phyloP scores from a whole-genome alignment of 2,329 filamentous ascomycete genomes.

The Triangularia setosa region DNA sequence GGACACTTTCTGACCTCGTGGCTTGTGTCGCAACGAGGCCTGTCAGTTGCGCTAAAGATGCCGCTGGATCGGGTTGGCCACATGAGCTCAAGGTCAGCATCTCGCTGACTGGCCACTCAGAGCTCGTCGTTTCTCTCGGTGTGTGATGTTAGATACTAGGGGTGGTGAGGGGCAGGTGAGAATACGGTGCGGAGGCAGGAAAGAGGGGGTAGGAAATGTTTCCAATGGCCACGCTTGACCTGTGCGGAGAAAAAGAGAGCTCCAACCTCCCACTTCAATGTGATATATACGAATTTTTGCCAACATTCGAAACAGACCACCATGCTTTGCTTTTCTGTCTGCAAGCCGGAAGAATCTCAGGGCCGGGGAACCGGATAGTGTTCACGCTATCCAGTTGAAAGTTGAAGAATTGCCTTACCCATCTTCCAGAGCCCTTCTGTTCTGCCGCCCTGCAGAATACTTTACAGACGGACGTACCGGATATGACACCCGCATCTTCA shows the following conservation, averaged over 20 bases:
- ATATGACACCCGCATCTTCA: conserved; percentile 23
- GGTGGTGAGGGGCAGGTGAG: conserved; percentile 8
- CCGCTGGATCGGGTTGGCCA: conserved; percentile 25
- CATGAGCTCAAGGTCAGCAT: conserved; percentile 30
- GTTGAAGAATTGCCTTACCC: background rate
- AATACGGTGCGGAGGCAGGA: conserved; percentile 2
- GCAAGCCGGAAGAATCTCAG: background rate
- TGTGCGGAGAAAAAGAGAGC: conserved; percentile 10
- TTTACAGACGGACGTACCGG: conserved; percentile 20
- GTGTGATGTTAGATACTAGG: conserved; percentile 2
- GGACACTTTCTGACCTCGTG: conserved; percentile 4
- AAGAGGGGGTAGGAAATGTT: background rate
- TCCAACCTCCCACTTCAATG: background rate
- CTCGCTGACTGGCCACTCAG: conserved; percentile 18
- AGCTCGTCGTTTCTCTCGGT: background rate
- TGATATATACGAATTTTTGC: background rate
- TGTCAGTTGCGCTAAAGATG: conserved; percentile 16
- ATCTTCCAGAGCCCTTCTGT: conserved; percentile 2
- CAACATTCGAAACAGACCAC: background rate
- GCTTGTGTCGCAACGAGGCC: conserved; percentile 6
- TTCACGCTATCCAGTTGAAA: background rate
- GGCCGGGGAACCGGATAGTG: background rate
- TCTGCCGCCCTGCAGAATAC: conserved; percentile 17
- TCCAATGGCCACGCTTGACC: background rate
- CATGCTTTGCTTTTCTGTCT: background rate